These are phyloP conservation scores for Coemansia biformis DNA, from an alignment of 192 early-diverging fungal species.

Conservation along the genomic window DNA sequence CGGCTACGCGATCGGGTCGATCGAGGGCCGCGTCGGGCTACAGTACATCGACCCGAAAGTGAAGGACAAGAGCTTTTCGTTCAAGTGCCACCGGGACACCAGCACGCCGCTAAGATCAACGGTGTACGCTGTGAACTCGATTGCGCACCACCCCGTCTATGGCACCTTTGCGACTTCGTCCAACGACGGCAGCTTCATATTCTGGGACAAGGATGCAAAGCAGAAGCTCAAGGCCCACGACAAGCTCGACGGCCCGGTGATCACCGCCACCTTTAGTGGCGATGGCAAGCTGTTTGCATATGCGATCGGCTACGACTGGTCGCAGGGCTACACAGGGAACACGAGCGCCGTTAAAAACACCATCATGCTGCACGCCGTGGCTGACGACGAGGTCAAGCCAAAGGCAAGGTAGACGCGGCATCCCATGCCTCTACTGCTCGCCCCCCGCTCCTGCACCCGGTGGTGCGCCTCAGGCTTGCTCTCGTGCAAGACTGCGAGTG, in stretches of 20 bases:
- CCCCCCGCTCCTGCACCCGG: too few relatives aligned
- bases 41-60: constrained; percentile 82
- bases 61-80: constrained; percentile 68
- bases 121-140: constrained; percentile 56
- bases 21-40: constrained; percentile 91
- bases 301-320: constrained; percentile 82
- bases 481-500: too few relatives aligned
- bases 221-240: constrained; percentile 74
- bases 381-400: constrained; percentile 78
- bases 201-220: constrained; percentile 95
- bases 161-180: constrained; percentile 88
- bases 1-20: constrained; percentile 86
- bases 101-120: constrained; percentile 56
- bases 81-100: constrained; percentile 82
- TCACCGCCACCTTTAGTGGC: constrained; percentile 70
- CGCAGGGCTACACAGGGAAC: constrained; percentile 70
- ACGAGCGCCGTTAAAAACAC: constrained; percentile 57
- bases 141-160: constrained; percentile 50
- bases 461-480: too few relatives aligned
- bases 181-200: constrained; percentile 77
- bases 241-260: constrained; percentile 61
- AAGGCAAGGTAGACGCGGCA: constrained; percentile 44
- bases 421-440: neutral
- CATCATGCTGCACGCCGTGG: constrained; percentile 73
- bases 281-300: constrained; percentile 91